Base-by-base conservation (phyloP, 306 rosid species). In the Argentina anserina region DNA sequence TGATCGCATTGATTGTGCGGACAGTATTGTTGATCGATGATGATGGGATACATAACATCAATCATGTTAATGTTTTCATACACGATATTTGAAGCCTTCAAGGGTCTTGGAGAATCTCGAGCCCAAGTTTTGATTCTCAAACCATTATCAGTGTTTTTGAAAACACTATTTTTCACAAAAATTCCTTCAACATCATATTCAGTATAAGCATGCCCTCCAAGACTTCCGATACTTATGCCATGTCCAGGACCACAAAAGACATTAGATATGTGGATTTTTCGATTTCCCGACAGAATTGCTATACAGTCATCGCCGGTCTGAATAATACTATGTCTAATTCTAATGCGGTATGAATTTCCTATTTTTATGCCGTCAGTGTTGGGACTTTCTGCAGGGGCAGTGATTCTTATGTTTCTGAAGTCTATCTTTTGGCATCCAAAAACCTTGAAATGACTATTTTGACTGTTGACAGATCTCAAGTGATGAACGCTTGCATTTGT, bases 361-460 rank as follows among this genome's bases (percentile, higher is more conserved):
- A 89, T 89, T 65, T 91, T 91, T 39, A 89, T 91, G 37, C 92
- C 97, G 15, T 91, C 97, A 0, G 97, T 91, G 83, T 91, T 91
- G 1, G 87, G 89, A 29, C 94, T 91, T 0, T 84, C 60, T 0
- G 0, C 36, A 0, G 95, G 92, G 1, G 92, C 81, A 0, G 75
- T 31, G 53, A 88, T 14, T 17, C 15, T 71, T 11, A 87, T 31
- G 1, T 70, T 63, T 21, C 50, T 66, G 5, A 91, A 6, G 18
- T 20, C 80, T 41, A 92, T 64, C 65, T 85, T 74, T 12, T 53
- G 49, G 78, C 93, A 73, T 2, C 58, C 87, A 37, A 33, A 86
- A 9, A 85, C 2, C 34, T 46, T 21, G 63, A 89, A 74, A 58
- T 92, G 96, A 0, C 14, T 69, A 34, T 65, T 81, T 76, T 87